phyloP scores from a whole-genome alignment of 441 rosid species.

The Codiaeum variegatum region DNA sequence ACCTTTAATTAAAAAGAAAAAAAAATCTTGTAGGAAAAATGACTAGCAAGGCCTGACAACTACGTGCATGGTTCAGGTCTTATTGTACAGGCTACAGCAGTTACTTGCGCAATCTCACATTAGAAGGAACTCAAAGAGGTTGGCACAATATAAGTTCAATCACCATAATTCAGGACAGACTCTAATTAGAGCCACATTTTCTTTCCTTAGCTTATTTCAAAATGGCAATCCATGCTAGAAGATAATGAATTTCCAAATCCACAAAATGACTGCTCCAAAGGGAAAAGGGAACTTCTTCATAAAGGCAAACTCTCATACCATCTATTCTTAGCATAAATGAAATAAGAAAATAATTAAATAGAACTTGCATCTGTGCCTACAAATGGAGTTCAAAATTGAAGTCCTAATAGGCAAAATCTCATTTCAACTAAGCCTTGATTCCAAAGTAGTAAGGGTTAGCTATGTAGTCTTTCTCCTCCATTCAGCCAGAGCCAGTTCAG shows the following conservation, averaged over 20 bases:
- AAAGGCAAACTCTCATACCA: background rate
- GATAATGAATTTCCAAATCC: background rate
- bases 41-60: background rate
- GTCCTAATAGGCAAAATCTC: background rate
- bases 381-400: background rate
- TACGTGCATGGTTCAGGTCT: background rate
- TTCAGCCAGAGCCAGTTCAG: background rate
- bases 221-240: background rate
- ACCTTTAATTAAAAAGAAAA: too few species aligned
- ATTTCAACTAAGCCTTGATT: background rate
- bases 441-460: background rate
- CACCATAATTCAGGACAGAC: background rate
- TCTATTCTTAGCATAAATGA: background rate
- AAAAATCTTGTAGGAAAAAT: background rate
- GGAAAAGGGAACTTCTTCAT: background rate
- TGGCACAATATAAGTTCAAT: background rate
- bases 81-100: background rate
- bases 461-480: background rate
- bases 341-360: background rate
- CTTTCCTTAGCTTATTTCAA: background rate
- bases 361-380: background rate
- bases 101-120: background rate
- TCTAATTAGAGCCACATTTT: background rate
- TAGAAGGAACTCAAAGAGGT: background rate
- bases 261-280: background rate